Conservation (phyloP, 202 grass and related monocot genomes). For the Setaria italica region DNA sequence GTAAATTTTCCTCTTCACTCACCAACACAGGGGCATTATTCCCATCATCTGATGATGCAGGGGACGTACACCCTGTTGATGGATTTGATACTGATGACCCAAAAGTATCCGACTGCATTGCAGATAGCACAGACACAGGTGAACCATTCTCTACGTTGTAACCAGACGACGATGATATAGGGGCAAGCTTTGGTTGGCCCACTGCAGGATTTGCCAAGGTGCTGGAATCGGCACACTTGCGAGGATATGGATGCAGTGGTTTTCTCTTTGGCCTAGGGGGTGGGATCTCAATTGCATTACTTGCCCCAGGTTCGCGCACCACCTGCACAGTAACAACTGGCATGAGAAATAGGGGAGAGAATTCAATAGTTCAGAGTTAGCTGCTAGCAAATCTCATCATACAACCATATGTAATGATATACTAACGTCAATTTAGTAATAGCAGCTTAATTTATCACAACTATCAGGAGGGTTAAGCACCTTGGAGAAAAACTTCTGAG, state of each 20-base stretch:
- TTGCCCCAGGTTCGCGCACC: conserved; percentile 45
- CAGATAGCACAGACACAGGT: conserved; percentile 71
- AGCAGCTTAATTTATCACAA: not conserved
- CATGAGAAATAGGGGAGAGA: not conserved
- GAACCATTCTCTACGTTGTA: conserved; percentile 74
- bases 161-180: conserved; percentile 44
- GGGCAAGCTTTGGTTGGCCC: conserved; percentile 37
- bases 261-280: conserved; percentile 94
- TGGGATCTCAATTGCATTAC: conserved; percentile 71
- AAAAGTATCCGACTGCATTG: conserved; percentile 59
- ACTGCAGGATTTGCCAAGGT: not conserved
- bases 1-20: conserved; percentile 29
- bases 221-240: conserved; percentile 57
- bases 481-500: conserved; percentile 99
- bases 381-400: not conserved
- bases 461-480: conserved; percentile 50
- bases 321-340: conserved; percentile 27
- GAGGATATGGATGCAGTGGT: conserved; percentile 84
- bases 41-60: conserved; percentile 54
- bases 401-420: not conserved
- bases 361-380: not conserved
- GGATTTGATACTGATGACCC: conserved; percentile 58
- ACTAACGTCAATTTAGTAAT: not conserved
- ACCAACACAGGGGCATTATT: conserved; percentile 13
- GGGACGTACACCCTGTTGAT: conserved; percentile 47